These are phyloP conservation scores for Suillus cothurnatus DNA, from an alignment of 768 basidiomycete species.

Conservation along the genomic window DNA sequence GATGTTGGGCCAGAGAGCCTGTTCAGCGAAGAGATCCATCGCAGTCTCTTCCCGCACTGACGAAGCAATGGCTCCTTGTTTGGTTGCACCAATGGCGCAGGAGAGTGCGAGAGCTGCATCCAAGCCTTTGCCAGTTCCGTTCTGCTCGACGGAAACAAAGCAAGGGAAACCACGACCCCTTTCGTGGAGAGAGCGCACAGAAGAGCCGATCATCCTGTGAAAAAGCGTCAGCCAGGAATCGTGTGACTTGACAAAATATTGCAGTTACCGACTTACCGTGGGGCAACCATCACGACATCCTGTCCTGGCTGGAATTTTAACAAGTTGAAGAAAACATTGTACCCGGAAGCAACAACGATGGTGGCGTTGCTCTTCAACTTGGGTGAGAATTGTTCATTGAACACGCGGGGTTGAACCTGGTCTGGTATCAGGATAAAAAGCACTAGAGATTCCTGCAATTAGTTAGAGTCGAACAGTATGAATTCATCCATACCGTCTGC, in stretches of 20 bases:
- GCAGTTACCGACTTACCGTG: constrained; percentile 40
- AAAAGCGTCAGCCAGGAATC: neutral
- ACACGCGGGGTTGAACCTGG: constrained; percentile 64
- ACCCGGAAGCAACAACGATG: constrained; percentile 64
- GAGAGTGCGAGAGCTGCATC: constrained; percentile 53
- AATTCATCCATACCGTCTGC: constrained; percentile 49
- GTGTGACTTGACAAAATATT: neutral
- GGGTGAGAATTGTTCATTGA: constrained; percentile 56
- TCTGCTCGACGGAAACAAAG: constrained; percentile 65
- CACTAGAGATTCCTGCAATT: constrained; percentile 36
- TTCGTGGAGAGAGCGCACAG: constrained; percentile 60
- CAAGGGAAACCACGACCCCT: constrained; percentile 66
- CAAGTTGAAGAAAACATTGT: constrained; percentile 65
- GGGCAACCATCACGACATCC: constrained; percentile 69
- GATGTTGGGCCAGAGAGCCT: constrained; percentile 69
- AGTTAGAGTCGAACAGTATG: neutral
- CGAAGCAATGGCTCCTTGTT: constrained; percentile 63
- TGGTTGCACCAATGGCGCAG: constrained; percentile 61
- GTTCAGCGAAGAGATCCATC: constrained; percentile 68
- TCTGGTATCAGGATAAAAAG: constrained; percentile 65
- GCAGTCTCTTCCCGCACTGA: constrained; percentile 63
- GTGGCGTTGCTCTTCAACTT: constrained; percentile 48
- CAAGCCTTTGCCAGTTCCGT: constrained; percentile 53
- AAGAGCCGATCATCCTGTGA: constrained; percentile 65
- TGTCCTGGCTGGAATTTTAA: constrained; percentile 54